Evolutionary conservation across 768 basidiomycete genomes (phyloP).

Genomic region (Leccinum boreale): DNA sequence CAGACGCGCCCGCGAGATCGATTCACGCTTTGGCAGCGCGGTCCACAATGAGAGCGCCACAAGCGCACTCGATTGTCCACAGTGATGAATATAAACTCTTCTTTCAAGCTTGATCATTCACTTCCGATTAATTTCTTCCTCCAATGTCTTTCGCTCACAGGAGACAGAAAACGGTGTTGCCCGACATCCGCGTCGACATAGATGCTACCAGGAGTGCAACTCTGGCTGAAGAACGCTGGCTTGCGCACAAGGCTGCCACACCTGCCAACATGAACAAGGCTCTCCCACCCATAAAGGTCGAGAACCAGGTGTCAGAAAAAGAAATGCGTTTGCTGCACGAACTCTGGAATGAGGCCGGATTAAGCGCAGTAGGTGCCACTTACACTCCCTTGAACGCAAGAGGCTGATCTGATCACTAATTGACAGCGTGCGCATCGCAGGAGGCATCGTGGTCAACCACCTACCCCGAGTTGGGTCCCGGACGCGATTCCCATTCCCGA

Average conservation of each 20-base stretch:
- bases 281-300: slow-evolving; percentile 16
- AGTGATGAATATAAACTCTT: slow-evolving; percentile 6
- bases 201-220: neutral
- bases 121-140: neutral
- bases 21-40: slow-evolving; percentile 8
- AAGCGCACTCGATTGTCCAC: neutral
- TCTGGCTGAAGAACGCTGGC: neutral
- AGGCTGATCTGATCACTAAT: slow-evolving; percentile 6
- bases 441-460: slow-evolving; percentile 7
- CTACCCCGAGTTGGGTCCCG: slow-evolving; percentile 1
- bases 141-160: slow-evolving; percentile 8
- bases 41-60: slow-evolving; percentile 8
- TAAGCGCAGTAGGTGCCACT: slow-evolving; percentile 18
- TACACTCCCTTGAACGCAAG: neutral
- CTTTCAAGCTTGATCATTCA: neutral
- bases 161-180: slow-evolving; percentile 24
- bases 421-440: slow-evolving; percentile 26
- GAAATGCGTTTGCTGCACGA: slow-evolving; percentile 19
- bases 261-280: slow-evolving; percentile 1
- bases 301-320: slow-evolving; percentile 15
- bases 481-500: slow-evolving; percentile 13
- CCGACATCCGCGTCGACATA: slow-evolving; percentile 15
- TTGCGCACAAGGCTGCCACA: neutral
- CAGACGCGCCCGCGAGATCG: slow-evolving; percentile 1
- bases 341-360: slow-evolving; percentile 26